These are phyloP conservation scores for Podospora sp. DNA, from an alignment of 495 filamentous ascomycete species.

Conservation along the genomic window DNA sequence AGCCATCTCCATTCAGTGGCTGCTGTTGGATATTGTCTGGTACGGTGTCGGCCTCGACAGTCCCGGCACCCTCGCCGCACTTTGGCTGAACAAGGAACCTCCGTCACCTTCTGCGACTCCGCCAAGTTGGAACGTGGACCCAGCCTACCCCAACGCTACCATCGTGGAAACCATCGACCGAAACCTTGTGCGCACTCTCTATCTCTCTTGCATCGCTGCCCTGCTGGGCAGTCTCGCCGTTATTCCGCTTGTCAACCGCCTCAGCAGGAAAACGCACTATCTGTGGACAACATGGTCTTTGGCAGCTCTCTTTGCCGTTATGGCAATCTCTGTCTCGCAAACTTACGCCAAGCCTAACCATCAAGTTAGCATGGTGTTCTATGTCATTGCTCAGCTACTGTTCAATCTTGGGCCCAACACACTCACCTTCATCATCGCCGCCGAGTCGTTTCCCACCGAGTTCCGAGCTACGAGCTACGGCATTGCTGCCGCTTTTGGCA, in stretches of 20 bases:
- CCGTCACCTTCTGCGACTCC: constrained; percentile 19
- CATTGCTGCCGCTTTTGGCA: constrained; percentile 47
- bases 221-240: constrained; percentile 43
- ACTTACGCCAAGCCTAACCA: constrained; percentile 23
- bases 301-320: constrained; percentile 44
- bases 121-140: constrained; percentile 41
- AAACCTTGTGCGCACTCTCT: constrained; percentile 38
- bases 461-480: constrained; percentile 46
- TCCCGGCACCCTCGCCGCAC: constrained; percentile 43
- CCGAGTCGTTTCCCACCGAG: constrained; percentile 47
- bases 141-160: constrained; percentile 28
- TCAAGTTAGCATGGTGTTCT: constrained; percentile 55
- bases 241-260: constrained; percentile 41
- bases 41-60: constrained; percentile 74
- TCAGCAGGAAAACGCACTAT: constrained; percentile 22
- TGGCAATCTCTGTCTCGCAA: constrained; percentile 18
- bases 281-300: constrained; percentile 23
- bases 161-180: constrained; percentile 40
- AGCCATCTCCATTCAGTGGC: constrained; percentile 48
- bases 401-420: constrained; percentile 70
- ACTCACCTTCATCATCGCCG: constrained; percentile 60
- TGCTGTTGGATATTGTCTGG: constrained; percentile 59
- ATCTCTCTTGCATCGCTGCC: constrained; percentile 43
- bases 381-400: constrained; percentile 61
- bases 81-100: constrained; percentile 27